Percentiles rank a stretch among this genome's conserved stretches.
Evolutionary conservation across 208 protist genomes (phyloP).

Genomic region (Leptomonas seymouri): DNA sequence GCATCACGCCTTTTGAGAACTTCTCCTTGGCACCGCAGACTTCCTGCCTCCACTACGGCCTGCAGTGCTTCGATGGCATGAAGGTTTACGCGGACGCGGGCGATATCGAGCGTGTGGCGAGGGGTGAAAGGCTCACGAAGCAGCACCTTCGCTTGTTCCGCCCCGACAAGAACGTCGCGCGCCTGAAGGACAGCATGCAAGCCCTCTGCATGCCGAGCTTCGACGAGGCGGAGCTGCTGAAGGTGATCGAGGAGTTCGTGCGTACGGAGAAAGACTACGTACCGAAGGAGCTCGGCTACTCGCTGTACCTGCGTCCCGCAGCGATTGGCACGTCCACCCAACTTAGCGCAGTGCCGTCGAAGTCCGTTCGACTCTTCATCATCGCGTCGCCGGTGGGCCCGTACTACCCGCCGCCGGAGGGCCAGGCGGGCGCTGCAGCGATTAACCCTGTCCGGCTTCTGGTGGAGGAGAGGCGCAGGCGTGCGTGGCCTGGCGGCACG

Average conservation of each 20-base stretch:
- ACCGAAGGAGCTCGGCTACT: conserved; percentile 94
- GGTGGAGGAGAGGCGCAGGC: conserved; percentile 87
- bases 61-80: conserved; percentile 97
- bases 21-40: conserved; percentile 91
- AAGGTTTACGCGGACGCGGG: conserved; percentile 96
- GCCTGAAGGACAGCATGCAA: conserved; percentile 85
- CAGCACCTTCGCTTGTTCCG: conserved; percentile 94
- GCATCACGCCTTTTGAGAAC: conserved; percentile 65
- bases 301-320: conserved; percentile 98
- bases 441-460: conserved; percentile 94
- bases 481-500: conserved; percentile 97
- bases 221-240: conserved; percentile 86
- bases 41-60: conserved; percentile 94
- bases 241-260: conserved; percentile 94
- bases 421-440: conserved; percentile 8
- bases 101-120: conserved; percentile 54
- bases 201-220: conserved; percentile 94
- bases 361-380: conserved; percentile 84
- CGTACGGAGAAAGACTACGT: conserved; percentile 93
- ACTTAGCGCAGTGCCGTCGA: conserved; percentile 70
- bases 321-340: conserved; percentile 90
- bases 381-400: conserved; percentile 98
- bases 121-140: conserved; percentile 36
- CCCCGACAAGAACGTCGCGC: conserved; percentile 95
- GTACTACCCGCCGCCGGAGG: conserved; percentile 91